Evolutionary conservation across 495 filamentous ascomycete genomes (phyloP), one percentile per base, ranked within the genome.

Genomic region (Lepidopterella palustris): DNA sequence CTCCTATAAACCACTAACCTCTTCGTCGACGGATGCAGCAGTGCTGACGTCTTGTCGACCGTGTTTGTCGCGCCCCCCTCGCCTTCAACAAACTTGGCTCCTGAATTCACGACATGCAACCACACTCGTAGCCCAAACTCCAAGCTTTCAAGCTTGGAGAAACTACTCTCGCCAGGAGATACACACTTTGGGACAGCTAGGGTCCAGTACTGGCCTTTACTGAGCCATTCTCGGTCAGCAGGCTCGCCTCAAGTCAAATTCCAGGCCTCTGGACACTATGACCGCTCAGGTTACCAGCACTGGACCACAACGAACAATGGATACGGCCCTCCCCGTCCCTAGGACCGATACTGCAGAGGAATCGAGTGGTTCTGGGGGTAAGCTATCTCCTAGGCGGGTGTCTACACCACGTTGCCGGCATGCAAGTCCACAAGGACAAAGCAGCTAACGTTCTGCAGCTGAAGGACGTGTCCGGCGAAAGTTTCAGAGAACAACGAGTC

Each of bases 401-500:
- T 23, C 23, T 52, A 18, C 23, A 42, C 24, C 11, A 20, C 13
- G 15, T 8, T 45, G 11, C 25, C 27, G n/a, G 5, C 8, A 20
- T 23, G 5, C 31, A 47, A 28, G 23, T n/a, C 13, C n/a, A 26
- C 21, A 53, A 28, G 26, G 45, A 58, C 53, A 55, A 55, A 55
- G 29, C 9, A 54, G 59, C 54, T 59, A 50, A 61, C 23, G 18
- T 3, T 6, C 42, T 15, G n/a, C 18, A 70, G 53, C 63, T 55
- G 71, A 72, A 52, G 64, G 64, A 53, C 70, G 66, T 48, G 65
- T 64, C 21, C 71, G 71, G 18, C 72, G 71, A 55, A 61, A 66
- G 52, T 67, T 71, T 42, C 70, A 66, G 53, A 58, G 67, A 31
- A 66, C 63, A n/a, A 59, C 57, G 29, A 62, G 54, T 51, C 60